A percentile compares a stretch with the other conserved stretches of the same genome.
phyloP scores from a whole-genome alignment of 345 rosid species.

The Microcos paniculata region DNA sequence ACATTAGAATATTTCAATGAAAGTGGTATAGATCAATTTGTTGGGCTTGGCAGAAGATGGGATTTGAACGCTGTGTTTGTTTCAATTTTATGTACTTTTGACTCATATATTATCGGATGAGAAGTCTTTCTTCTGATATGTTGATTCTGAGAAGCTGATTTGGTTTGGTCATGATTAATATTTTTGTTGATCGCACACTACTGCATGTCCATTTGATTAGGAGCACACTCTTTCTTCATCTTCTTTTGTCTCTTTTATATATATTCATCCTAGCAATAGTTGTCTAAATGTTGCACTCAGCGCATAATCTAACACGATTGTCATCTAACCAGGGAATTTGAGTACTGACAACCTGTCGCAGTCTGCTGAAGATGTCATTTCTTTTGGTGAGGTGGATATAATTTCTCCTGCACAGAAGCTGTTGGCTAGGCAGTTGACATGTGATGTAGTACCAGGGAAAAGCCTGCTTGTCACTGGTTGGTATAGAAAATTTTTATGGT shows the following conservation, averaged over 20 bases:
- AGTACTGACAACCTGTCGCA: constrained; percentile 28
- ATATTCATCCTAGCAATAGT: background rate
- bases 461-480: constrained; percentile 96
- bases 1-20: background rate
- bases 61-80: background rate
- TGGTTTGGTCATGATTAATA: background rate
- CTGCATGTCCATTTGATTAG: background rate
- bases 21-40: background rate
- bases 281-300: background rate
- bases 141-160: background rate
- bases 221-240: background rate
- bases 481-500: constrained; percentile 28
- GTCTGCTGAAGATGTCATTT: constrained; percentile 53
- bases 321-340: constrained; percentile 35
- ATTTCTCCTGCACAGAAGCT: constrained; percentile 87
- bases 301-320: constrained; percentile 17
- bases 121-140: background rate
- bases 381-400: constrained; percentile 76
- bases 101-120: background rate
- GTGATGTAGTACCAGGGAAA: constrained; percentile 67
- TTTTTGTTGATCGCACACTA: background rate
- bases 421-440: constrained; percentile 84
- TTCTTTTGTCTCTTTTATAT: background rate
- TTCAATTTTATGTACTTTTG: background rate
- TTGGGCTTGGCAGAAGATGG: background rate